Percentiles rank a stretch among this genome's conserved stretches.
These are phyloP conservation scores for Alternaria gansuensis DNA, from an alignment of 2,329 filamentous ascomycete genomes.

Conservation along the genomic window DNA sequence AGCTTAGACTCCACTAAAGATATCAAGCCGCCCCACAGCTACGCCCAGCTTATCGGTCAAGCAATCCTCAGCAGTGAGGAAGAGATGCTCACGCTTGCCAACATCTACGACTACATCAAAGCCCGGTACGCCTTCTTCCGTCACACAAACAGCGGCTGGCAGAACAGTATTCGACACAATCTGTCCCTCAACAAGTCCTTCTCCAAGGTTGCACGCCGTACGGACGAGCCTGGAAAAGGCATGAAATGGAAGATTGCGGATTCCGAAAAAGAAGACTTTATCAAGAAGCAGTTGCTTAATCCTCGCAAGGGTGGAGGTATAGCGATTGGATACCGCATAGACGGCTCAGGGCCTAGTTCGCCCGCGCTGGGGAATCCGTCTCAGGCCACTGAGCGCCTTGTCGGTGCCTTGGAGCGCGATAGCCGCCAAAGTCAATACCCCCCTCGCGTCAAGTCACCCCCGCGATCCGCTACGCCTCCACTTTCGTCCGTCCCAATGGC, in stretches of 20 bases:
- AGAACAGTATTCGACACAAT: conserved; percentile 98
- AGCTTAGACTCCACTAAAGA: conserved; percentile 86
- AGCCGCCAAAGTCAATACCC: conserved; percentile 23
- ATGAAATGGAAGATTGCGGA: conserved; percentile 98
- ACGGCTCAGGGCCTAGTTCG: conserved; percentile 76
- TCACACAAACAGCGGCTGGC: conserved; percentile 87
- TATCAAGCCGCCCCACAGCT: conserved; percentile 94
- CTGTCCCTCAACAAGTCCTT: conserved; percentile 94
- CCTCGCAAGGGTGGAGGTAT: conserved; percentile 53
- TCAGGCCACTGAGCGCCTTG: conserved; percentile 62
- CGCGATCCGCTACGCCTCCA: conserved; percentile 59
- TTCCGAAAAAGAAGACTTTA: conserved; percentile 85
- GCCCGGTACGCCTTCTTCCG: conserved; percentile 93
- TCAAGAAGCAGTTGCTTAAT: conserved; percentile 69
- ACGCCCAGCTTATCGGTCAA: conserved; percentile 96
- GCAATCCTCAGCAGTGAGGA: conserved; percentile 88
- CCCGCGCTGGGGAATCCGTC: conserved; percentile 61
- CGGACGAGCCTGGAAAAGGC: conserved; percentile 95
- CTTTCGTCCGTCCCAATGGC: conserved; percentile 59
- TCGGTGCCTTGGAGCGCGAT: conserved; percentile 48
- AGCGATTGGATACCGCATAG: conserved; percentile 49
- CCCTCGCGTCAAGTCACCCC: conserved; percentile 52
- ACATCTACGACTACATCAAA: conserved; percentile 94
- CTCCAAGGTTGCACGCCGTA: conserved; percentile 88
- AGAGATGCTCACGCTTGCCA: conserved; percentile 87